Conservation (phyloP, 345 rosid species). For the Acer negundo region DNA sequence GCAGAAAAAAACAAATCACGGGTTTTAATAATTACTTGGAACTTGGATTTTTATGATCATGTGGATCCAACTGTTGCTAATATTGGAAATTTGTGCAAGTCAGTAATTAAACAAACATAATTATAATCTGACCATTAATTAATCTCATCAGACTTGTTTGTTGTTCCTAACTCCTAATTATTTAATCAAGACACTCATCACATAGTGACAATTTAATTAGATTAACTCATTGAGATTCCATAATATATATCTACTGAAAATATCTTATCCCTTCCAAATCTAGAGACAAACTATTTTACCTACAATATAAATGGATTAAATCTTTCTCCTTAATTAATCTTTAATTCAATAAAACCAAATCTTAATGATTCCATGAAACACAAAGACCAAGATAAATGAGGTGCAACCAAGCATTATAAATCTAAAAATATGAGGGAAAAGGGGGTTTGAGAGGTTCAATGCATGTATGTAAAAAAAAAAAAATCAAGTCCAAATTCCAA, state of each 20-base stretch:
- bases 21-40: not conserved
- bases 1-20: constrained; percentile 5
- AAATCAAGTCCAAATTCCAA: too few species aligned
- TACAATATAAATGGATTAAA: too few species aligned
- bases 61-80: not conserved
- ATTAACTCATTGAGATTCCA: not conserved
- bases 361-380: too few species aligned
- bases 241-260: not conserved
- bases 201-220: not conserved
- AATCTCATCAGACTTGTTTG: not conserved
- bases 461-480: too few species aligned
- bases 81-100: not conserved
- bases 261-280: not conserved
- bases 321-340: too few species aligned
- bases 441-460: too few species aligned
- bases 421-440: too few species aligned
- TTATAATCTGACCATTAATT: not conserved
- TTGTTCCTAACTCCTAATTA: not conserved
- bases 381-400: too few species aligned
- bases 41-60: constrained; percentile 2
- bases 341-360: too few species aligned
- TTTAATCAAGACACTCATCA: not conserved
- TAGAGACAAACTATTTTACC: not conserved
- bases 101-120: not conserved
- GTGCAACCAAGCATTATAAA: too few species aligned